Base-by-base conservation (phyloP, 176 grass and related monocot genomes). In the Triticum urartu region DNA sequence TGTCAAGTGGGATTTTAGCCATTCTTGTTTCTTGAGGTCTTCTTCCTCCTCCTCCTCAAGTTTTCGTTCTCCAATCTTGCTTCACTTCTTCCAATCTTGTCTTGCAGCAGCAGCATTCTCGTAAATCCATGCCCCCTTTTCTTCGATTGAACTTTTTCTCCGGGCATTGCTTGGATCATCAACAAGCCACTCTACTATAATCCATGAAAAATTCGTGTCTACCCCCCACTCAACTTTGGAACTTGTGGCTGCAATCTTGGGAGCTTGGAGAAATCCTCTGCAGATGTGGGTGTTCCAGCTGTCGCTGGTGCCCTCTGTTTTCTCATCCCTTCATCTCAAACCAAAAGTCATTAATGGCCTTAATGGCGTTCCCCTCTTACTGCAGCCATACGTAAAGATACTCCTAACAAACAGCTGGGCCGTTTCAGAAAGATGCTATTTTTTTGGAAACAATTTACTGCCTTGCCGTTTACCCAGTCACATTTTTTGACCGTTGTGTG, bases 401-500 rank as follows among this genome's bases (percentile, higher is more conserved):
- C 17, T 54, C 50, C 56, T 59, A 59, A 20, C 17, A 59, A 59
- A 75, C 72, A 68, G 25, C 42, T 67, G 58, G 21, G 26, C 81
- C 11, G 45, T 87, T 84, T 86, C 48, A 54, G 26, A 77, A 3
- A 56, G 26, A 52, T 77, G 50, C 50, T 54, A 54, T 21, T 77
- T 77, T 38, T 77, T 75, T 67, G 43, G 60, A 75, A 81, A 40
- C 71, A 79, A 83, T 42, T 79, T 78, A 83, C 75, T 39, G 75
- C 60, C 36, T 67, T 43, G 47, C 40, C 7, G 45, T 75, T 11
- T 68, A 22, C 22, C 68, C 63, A 24, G 68, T 87, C 76, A 84
- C 48, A 42, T 8, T 75, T 32, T 91, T 61, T 87, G 76, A 84
- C 85, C 36, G 30, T 80, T 75, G 76, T 84, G 71, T 80, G 81